A percentile compares a stretch with the other conserved stretches of the same genome.
These are phyloP conservation scores for Rhizophlyctis rosea DNA, from an alignment of 192 early-diverging fungal genomes.

Conservation along the genomic window DNA sequence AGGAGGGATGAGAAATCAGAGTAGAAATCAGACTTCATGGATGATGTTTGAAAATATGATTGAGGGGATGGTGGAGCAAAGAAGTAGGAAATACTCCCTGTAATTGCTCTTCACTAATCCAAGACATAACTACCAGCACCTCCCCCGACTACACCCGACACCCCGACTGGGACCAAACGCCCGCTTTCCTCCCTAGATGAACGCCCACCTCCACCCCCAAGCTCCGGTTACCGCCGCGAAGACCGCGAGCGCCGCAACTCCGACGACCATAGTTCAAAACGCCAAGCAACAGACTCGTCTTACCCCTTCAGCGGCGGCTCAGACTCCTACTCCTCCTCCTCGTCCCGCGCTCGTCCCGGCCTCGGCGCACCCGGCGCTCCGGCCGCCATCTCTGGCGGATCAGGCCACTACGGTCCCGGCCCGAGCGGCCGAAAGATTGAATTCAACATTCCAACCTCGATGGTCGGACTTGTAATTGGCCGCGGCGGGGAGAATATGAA, in stretches of 20 bases:
- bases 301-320: background rate
- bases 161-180: conserved; percentile 18
- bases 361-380: no score
- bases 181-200: conserved; percentile 29
- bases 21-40: no score
- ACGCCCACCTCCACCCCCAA: conserved; percentile 15
- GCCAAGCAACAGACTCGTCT: conserved; percentile 13
- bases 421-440: no score
- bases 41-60: no score
- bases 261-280: conserved; percentile 9
- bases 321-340: background rate
- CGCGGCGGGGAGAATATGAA: conserved; percentile 74
- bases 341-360: no score
- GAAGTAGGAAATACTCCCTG: no score
- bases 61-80: no score
- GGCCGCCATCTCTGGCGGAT: no score
- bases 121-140: no score
- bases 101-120: no score
- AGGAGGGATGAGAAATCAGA: no score
- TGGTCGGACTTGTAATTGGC: conserved; percentile 82
- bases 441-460: no score
- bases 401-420: conserved; percentile 32
- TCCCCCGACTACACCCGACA: conserved; percentile 19
- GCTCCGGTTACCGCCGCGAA: conserved; percentile 25
- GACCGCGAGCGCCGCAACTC: conserved; percentile 5